Conservation (phyloP, 345 rosid species). For the Eucalyptus sp. region DNA sequence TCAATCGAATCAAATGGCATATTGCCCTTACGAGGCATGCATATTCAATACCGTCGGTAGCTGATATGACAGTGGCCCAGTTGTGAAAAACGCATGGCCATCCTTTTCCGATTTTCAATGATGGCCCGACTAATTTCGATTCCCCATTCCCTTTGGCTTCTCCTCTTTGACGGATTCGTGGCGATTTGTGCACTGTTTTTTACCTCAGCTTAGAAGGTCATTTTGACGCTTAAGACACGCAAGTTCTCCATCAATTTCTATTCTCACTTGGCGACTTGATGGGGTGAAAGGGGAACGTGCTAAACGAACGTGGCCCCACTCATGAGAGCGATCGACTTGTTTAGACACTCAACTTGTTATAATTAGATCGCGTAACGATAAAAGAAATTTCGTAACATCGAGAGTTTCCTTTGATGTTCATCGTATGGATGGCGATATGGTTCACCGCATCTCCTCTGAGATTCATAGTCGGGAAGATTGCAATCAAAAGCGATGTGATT, state of each 20-base stretch:
- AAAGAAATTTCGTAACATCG: rapidly evolving
- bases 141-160: background rate
- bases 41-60: background rate
- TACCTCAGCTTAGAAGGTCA: background rate
- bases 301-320: background rate
- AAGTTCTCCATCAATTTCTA: background rate
- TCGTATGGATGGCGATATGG: background rate
- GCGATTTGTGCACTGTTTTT: background rate
- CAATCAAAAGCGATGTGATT: too few relatives aligned
- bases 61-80: background rate
- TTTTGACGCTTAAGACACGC: background rate
- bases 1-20: background rate
- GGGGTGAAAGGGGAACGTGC: background rate
- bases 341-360: background rate
- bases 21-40: background rate
- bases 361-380: background rate
- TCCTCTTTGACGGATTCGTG: background rate
- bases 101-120: background rate
- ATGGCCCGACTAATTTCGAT: background rate
- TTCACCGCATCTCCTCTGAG: background rate
- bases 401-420: background rate
- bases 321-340: background rate
- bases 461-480: background rate
- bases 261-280: background rate
- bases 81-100: background rate